These are phyloP conservation scores for Trametes elegans DNA, from an alignment of 768 basidiomycete genomes.

Conservation along the genomic window DNA sequence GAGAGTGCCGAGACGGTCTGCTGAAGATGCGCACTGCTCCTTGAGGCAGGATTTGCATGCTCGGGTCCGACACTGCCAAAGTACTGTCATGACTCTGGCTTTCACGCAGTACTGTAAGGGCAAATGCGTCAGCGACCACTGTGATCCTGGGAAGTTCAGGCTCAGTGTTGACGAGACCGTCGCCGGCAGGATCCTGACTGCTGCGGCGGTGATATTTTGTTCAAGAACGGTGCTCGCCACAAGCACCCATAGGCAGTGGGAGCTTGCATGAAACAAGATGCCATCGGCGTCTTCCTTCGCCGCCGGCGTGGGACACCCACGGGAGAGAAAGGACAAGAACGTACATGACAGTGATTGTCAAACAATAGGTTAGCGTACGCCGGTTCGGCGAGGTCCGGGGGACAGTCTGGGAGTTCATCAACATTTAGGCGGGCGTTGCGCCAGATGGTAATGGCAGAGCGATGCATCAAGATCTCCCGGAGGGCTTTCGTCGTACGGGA, in stretches of 20 bases:
- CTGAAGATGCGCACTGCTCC: conserved; percentile 1
- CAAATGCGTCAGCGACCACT: too few species aligned
- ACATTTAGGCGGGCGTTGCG: conserved; percentile 1
- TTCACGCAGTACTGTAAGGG: conserved; percentile 8
- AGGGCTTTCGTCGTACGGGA: conserved; percentile 14
- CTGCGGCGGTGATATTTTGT: too few species aligned
- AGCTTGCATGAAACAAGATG: too few species aligned
- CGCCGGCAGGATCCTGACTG: too few species aligned
- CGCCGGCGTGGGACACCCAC: not conserved
- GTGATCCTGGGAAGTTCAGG: too few species aligned
- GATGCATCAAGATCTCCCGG: conserved; percentile 9
- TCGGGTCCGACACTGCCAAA: conserved; percentile 7
- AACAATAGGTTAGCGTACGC: conserved; percentile 26
- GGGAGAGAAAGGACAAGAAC: not conserved
- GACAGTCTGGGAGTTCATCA: conserved; percentile 7
- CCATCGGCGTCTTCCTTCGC: too few species aligned
- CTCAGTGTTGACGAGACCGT: too few species aligned
- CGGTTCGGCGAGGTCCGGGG: conserved; percentile 11
- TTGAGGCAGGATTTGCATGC: conserved; percentile 7
- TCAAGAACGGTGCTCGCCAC: too few species aligned
- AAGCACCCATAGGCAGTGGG: too few species aligned
- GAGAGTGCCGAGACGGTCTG: not conserved
- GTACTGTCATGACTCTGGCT: conserved; percentile 7
- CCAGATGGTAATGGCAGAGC: conserved; percentile 8
- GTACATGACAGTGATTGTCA: conserved; percentile 32